Evolutionary conservation across 768 basidiomycete genomes (phyloP), one percentile per base, ranked within the genome.

Genomic region (Boletus pseudopeckii): DNA sequence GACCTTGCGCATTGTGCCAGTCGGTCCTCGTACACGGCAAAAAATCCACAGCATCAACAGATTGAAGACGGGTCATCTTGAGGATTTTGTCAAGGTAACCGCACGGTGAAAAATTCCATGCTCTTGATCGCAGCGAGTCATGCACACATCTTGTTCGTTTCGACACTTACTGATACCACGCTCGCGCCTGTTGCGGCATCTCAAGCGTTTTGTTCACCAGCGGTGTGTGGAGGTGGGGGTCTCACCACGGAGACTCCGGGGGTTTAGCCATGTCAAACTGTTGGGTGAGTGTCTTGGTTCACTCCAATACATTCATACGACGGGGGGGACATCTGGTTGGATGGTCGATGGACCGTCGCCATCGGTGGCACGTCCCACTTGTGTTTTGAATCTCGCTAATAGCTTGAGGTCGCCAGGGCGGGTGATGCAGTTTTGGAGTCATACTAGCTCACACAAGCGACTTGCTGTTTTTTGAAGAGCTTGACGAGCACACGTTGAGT

Each of bases 231-330:
- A 28, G 24, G 45, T 41, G 52, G 36, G 37, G 41, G 42, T 47
- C 50, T 50, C 39, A 17, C 47, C 57, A 51, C 7, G 15, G 41
- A 5, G 39, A 26, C 18, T 40, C 32, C 18, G 11, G 38, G n/a
- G 36, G 17, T 50, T 37, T 26, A 45, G 55, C 47, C 56, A 41
- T 37, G 54, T 63, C 56, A 68, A 11, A 57, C 57, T 42, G 48
- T 50, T 37, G 45, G 28, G 68, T 63, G 68, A 68, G 66, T 65
- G 68, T 65, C 63, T 70, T 68, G 65, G 46, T 57, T 67, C 66
- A 67, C 63, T 67, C 63, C 37, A 55, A 55, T 52, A 54, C 54
- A 56, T 57, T 58, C 60, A 68, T 57, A 48, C 42, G 57, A 36
- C n/a, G 48, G 53, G 65, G 28, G 65, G 66, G 54, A 63, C 57